Evolutionary conservation across 768 basidiomycete genomes (phyloP).

Genomic region (Pleurotus tuoliensis): DNA sequence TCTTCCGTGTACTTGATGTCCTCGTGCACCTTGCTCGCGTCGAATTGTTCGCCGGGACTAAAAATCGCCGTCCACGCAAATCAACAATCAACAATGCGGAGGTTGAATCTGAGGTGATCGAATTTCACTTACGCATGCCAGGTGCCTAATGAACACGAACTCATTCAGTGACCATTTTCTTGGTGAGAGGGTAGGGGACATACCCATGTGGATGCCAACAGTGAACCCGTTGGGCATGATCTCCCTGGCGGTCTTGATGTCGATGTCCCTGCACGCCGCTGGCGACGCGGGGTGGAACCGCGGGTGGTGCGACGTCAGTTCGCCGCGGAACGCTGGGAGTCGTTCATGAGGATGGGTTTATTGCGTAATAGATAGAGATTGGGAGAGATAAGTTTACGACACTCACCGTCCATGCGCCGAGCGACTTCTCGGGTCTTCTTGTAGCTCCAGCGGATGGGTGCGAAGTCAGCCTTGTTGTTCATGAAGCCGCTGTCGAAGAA

Average conservation of each 20-base stretch:
- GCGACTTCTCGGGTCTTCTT: slow-evolving; percentile 74
- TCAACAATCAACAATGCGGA: not conserved
- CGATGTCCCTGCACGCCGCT: slow-evolving; percentile 58
- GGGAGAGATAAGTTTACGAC: not conserved
- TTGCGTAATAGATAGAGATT: too few relatives aligned
- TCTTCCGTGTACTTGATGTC: slow-evolving; percentile 64
- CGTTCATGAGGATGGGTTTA: not conserved
- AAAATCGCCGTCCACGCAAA: not conserved
- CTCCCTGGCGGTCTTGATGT: slow-evolving; percentile 63
- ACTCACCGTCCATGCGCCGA: slow-evolving; percentile 63
- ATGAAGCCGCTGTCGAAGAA: slow-evolving; percentile 74
- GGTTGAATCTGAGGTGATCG: not conserved
- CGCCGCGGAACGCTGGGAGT: slow-evolving; percentile 59
- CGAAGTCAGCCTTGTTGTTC: slow-evolving; percentile 76
- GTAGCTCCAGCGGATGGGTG: slow-evolving; percentile 74
- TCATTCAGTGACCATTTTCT: not conserved
- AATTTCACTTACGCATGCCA: slow-evolving; percentile 43
- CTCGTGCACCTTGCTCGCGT: slow-evolving; percentile 55
- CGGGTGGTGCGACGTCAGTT: slow-evolving; percentile 69
- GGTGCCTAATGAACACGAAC: slow-evolving; percentile 28
- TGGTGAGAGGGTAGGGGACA: slow-evolving; percentile 9
- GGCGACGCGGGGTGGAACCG: slow-evolving; percentile 69
- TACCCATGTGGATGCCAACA: slow-evolving; percentile 70
- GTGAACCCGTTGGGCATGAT: slow-evolving; percentile 58
- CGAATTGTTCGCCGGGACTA: slow-evolving; percentile 48